Base-by-base conservation (phyloP, 2,329 filamentous ascomycete species). In the Calonectria montana region DNA sequence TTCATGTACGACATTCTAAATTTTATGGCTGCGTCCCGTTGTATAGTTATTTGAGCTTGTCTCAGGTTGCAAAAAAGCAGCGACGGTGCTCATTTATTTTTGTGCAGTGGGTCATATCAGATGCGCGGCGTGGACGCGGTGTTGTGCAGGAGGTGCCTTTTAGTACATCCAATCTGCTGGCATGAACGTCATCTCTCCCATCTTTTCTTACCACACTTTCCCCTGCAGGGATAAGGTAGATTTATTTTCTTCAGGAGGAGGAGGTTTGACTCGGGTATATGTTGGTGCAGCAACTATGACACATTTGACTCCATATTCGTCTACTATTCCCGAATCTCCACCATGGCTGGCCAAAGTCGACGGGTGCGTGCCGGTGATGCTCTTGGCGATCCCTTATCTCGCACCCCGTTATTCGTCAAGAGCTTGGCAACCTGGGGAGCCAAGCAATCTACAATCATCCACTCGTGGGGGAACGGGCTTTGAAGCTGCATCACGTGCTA, bases 391-490 rank as follows among this genome's bases (percentile, higher is more conserved):
- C 53, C 8, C 53, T 59, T 31, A 59, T 59, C 31, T 59, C 39
- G 53, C 31, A 35, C 53, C 53, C 31, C 35, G 53, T 39, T 59
- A 59, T 59, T 59, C 53, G 53, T 59, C 53, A 59, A 59, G 37
- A 41, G 57, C 57, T 62, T 62, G 57, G 57, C 57, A 62, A 45
- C 23, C 25, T 62, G 23, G 57, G 57, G 37, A 62, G 57, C 57
- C 25, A 62, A 45, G 57, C 21, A 25, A 39, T 25, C 53, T 31
- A 57, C 53, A 37, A 15, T 21, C 25, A 23, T 25, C n/a, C 21
- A 25, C 13, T 59, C 21, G 53, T 31, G 53, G 53, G 53, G 53
- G 21, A 7, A 41, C 35, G 53, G 31, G 31, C 53, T 39, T 16
- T n/a, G 10, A 16, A 59, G 21, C 5, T 23, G 1, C 53, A 39